These are phyloP conservation scores for Albophoma yamanashiensis DNA, from an alignment of 2,329 filamentous ascomycete species.

Conservation along the genomic window DNA sequence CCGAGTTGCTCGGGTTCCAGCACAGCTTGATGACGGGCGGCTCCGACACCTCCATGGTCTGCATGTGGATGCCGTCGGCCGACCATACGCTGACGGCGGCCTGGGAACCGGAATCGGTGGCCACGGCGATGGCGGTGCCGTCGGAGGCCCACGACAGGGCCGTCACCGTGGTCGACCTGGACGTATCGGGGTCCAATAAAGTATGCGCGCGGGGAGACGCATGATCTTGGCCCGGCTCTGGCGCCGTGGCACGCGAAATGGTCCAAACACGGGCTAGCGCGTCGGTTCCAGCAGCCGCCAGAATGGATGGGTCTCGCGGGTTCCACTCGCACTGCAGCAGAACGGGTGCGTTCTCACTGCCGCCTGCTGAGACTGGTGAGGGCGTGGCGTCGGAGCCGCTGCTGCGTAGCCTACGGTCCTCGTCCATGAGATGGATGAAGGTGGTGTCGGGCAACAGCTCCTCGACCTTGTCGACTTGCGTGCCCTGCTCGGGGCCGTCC, in stretches of 20 bases:
- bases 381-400: conserved; percentile 22
- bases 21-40: conserved; percentile 51
- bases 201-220: conserved; percentile 24
- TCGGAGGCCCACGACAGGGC: conserved; percentile 51
- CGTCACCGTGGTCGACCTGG: conserved; percentile 42
- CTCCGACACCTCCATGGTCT: conserved; percentile 46
- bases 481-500: conserved; percentile 52
- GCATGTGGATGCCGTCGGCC: conserved; percentile 38
- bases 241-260: conserved; percentile 41
- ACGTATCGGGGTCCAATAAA: conserved; percentile 42
- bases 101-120: conserved; percentile 40
- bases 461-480: conserved; percentile 52
- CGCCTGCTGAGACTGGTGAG: conserved; percentile 25
- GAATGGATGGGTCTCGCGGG: conserved; percentile 51
- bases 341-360: conserved; percentile 44
- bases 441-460: conserved; percentile 49
- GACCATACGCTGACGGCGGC: conserved; percentile 48
- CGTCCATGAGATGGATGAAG: conserved; percentile 45
- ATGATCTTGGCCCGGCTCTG: conserved; percentile 28
- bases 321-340: conserved; percentile 61
- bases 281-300: conserved; percentile 59
- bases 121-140: conserved; percentile 45
- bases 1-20: conserved; percentile 46
- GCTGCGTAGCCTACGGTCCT: conserved; percentile 12
- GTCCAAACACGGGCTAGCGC: conserved; percentile 61